A percentile compares a stretch with the other conserved stretches of the same genome.
These are phyloP conservation scores for Sarcomyxa edulis DNA, from an alignment of 768 basidiomycete genomes.

Conservation along the genomic window DNA sequence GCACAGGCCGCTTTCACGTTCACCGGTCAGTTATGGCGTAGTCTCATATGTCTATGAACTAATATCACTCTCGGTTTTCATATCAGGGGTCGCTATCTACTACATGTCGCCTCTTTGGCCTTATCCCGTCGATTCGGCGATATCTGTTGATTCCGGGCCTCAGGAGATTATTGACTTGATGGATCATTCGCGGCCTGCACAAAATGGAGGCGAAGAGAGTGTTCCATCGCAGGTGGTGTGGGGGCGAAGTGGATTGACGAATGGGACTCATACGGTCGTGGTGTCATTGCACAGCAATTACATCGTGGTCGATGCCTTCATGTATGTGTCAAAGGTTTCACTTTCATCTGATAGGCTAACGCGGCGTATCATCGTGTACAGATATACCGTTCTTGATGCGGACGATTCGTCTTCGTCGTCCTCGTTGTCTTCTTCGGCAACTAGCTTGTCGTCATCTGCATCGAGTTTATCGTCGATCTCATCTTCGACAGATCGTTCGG, in stretches of 20 bases:
- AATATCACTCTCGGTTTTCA: background rate
- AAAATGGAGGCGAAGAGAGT: constrained; percentile 5
- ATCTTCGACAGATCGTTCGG: no score
- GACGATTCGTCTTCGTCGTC: no score
- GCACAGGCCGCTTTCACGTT: constrained; percentile 9
- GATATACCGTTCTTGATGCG: no score
- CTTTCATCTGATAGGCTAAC: no score
- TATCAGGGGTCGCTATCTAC: constrained; percentile 10
- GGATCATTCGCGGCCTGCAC: constrained; percentile 1
- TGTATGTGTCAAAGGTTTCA: no score
- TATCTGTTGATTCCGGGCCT: constrained; percentile 7
- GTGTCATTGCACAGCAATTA: constrained; percentile 3
- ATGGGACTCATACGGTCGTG: constrained; percentile 9
- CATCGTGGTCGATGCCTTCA: constrained; percentile 10
- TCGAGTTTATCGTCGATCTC: no score
- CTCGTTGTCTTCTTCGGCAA: no score
- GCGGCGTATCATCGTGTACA: no score
- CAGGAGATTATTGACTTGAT: constrained; percentile 6
- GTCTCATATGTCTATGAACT: background rate
- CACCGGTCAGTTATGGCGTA: constrained; percentile 9
- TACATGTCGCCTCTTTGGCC: constrained; percentile 11
- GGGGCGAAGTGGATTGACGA: constrained; percentile 7
- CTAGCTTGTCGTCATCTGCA: no score
- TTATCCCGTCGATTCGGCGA: constrained; percentile 7
- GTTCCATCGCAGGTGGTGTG: constrained; percentile 6